phyloP scores from a whole-genome alignment of 495 filamentous ascomycete genomes.

The Trichoderma asperelloides region DNA sequence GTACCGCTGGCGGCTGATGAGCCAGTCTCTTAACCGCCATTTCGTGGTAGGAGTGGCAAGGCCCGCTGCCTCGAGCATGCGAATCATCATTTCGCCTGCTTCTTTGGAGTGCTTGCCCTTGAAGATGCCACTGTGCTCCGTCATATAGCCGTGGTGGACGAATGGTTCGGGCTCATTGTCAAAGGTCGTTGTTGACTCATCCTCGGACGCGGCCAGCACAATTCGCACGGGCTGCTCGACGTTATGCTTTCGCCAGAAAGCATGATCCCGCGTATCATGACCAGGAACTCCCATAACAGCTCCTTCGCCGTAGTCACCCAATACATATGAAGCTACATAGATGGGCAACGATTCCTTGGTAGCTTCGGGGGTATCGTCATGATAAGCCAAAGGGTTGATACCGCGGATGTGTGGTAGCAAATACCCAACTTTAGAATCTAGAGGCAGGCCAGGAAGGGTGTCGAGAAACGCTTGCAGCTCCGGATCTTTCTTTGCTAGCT shows the following conservation, averaged over 20 bases:
- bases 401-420: slow-evolving; percentile 51
- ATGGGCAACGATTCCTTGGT: slow-evolving; percentile 54
- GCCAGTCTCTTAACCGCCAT: slow-evolving; percentile 77
- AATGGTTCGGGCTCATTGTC: slow-evolving; percentile 39
- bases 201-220: slow-evolving; percentile 44
- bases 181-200: slow-evolving; percentile 31
- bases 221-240: slow-evolving; percentile 40
- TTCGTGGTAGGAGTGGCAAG: slow-evolving; percentile 52
- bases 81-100: slow-evolving; percentile 52
- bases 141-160: slow-evolving; percentile 56
- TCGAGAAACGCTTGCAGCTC: slow-evolving; percentile 60
- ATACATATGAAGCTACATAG: slow-evolving; percentile 78
- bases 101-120: slow-evolving; percentile 50
- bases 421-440: slow-evolving; percentile 70
- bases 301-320: slow-evolving; percentile 78
- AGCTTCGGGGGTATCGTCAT: slow-evolving; percentile 38
- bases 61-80: slow-evolving; percentile 43
- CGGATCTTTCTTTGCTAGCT: slow-evolving; percentile 48
- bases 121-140: slow-evolving; percentile 51
- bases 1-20: slow-evolving; percentile 80
- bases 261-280: slow-evolving; percentile 67
- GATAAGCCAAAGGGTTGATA: slow-evolving; percentile 55
- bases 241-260: slow-evolving; percentile 68
- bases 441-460: slow-evolving; percentile 48
- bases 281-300: slow-evolving; percentile 90